Percentiles rank a stretch among this genome's conserved stretches.
These are phyloP conservation scores for Microstegium vimineum DNA, from an alignment of 176 grass and related monocot species.

Conservation along the genomic window DNA sequence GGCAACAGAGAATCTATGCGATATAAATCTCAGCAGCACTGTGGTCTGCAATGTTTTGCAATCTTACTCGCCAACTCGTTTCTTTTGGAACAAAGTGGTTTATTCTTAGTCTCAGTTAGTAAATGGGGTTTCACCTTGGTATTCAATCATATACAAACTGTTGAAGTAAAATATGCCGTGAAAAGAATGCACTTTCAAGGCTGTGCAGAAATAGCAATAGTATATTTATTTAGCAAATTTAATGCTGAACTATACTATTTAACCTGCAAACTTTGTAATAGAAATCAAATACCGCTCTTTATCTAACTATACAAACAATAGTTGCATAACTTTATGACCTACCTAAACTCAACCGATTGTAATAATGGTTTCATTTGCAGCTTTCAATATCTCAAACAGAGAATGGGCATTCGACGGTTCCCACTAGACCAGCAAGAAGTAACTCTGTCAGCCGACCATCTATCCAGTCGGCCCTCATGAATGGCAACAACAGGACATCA, in stretches of 20 bases:
- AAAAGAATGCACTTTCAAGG: not conserved
- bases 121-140: not conserved
- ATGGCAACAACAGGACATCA: slow-evolving; percentile 70
- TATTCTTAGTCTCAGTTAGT: not conserved
- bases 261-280: not conserved
- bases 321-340: not conserved
- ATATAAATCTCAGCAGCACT: not conserved
- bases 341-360: not conserved
- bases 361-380: slow-evolving; percentile 41
- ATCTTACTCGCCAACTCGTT: not conserved
- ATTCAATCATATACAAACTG: not conserved
- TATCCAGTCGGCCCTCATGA: slow-evolving; percentile 50
- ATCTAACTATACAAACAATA: not conserved
- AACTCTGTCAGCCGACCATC: slow-evolving; percentile 72
- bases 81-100: not conserved
- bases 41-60: not conserved
- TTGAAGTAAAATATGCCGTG: not conserved
- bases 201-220: not conserved
- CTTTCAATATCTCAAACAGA: slow-evolving; percentile 81
- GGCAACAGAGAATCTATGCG: not conserved
- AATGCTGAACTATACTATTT: not conserved
- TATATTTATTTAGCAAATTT: not conserved
- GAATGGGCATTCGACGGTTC: slow-evolving; percentile 53
- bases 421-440: slow-evolving; percentile 72
- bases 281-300: not conserved